Evolutionary conservation across 2,329 filamentous ascomycete genomes (phyloP).

Genomic region (Arthrinium phaeospermum): DNA sequence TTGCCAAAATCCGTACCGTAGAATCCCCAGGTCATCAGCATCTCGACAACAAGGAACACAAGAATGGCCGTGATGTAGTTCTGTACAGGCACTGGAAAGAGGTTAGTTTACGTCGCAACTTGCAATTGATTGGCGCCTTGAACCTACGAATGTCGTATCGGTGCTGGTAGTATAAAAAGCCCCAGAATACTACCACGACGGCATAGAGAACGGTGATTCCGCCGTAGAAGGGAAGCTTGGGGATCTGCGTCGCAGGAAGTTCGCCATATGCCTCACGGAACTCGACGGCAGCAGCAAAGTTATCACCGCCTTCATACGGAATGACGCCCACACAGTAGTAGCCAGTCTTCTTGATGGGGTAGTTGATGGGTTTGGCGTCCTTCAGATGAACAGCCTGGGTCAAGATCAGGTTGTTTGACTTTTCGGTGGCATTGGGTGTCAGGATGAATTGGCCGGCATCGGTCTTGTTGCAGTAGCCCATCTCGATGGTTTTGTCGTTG

Average conservation of each 20-base stretch:
- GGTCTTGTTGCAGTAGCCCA: slow-evolving; percentile 75
- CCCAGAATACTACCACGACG: slow-evolving; percentile 86
- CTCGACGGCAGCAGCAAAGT: slow-evolving; percentile 82
- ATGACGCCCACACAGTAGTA: slow-evolving; percentile 92
- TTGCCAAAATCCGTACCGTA: slow-evolving; percentile 65
- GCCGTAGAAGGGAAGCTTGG: slow-evolving; percentile 96
- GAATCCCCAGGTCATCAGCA: slow-evolving; percentile 98
- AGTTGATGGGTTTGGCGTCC: slow-evolving; percentile 75
- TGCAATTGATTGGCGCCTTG: background rate
- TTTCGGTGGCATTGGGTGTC: slow-evolving; percentile 73
- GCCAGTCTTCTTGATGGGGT: slow-evolving; percentile 85
- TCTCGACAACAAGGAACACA: slow-evolving; percentile 91
- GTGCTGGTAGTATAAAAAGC: slow-evolving; percentile 93
- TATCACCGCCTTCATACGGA: background rate
- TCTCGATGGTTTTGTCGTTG: slow-evolving; percentile 70
- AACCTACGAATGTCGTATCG: slow-evolving; percentile 82
- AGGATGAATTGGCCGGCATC: slow-evolving; percentile 86
- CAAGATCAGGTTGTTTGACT: slow-evolving; percentile 73
- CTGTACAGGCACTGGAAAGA: slow-evolving; percentile 78
- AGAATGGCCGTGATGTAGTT: slow-evolving; percentile 99
- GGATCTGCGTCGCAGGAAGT: slow-evolving; percentile 91
- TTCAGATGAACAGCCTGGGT: slow-evolving; percentile 85
- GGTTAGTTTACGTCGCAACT: slow-evolving; percentile 39
- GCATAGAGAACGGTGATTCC: slow-evolving; percentile 93
- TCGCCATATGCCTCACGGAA: slow-evolving; percentile 98